Conservation (phyloP, 768 basidiomycete species). For the Leccinum barrowsii region DNA sequence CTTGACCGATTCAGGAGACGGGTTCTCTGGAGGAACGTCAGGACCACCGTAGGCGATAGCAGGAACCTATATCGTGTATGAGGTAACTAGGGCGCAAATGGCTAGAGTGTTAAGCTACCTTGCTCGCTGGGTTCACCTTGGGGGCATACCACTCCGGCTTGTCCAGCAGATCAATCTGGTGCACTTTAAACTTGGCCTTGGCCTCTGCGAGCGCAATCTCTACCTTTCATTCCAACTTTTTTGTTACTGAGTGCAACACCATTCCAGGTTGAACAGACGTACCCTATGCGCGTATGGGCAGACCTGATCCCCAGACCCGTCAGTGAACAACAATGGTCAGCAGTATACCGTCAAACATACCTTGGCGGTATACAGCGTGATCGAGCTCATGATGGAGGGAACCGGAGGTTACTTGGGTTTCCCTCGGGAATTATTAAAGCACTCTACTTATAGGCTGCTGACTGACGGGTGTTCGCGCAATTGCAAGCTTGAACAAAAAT, state of each 20-base stretch:
- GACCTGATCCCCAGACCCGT: constrained; percentile 31
- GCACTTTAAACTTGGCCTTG: constrained; percentile 44
- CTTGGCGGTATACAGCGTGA: constrained; percentile 48
- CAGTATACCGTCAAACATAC: constrained; percentile 23
- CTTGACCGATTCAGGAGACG: constrained; percentile 58
- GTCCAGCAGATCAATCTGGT: constrained; percentile 57
- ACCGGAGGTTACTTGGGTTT: background rate
- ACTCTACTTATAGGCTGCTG: constrained; percentile 2
- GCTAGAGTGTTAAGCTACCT: constrained; percentile 37
- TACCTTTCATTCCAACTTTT: constrained; percentile 31
- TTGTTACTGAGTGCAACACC: background rate
- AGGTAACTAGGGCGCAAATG: background rate
- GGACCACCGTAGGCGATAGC: constrained; percentile 61
- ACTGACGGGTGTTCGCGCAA: background rate
- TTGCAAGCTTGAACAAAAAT: background rate
- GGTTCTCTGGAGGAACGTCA: constrained; percentile 47
- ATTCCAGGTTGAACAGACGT: constrained; percentile 5
- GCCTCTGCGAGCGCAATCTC: constrained; percentile 63
- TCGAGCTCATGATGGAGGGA: constrained; percentile 16
- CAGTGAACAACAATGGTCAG: background rate
- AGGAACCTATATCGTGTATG: constrained; percentile 9
- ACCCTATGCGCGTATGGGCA: constrained; percentile 63
- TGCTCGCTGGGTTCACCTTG: constrained; percentile 63
- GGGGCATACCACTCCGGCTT: constrained; percentile 70
- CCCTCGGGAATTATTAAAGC: background rate